Evolutionary conservation across 2,329 filamentous ascomycete genomes (phyloP).

Genomic region (Cordyceps cicadae): DNA sequence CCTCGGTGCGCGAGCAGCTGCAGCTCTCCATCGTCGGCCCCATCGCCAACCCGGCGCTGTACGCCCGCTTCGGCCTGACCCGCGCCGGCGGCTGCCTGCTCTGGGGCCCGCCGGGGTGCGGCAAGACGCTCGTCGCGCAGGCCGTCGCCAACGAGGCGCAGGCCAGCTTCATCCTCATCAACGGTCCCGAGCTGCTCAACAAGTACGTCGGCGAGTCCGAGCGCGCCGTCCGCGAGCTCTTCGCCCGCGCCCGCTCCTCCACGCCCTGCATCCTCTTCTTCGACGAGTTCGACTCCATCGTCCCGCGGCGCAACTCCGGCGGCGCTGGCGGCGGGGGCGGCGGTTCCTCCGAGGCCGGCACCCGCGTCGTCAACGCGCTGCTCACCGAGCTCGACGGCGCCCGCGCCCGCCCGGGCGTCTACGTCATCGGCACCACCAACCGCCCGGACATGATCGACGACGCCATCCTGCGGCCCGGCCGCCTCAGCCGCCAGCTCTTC

Average conservation of each 20-base stretch:
- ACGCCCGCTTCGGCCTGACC: constrained; percentile 67
- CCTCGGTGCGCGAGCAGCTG: constrained; percentile 71
- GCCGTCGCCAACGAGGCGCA: constrained; percentile 92
- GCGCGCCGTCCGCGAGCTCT: constrained; percentile 84
- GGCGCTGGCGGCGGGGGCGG: constrained; percentile 52
- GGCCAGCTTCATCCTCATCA: constrained; percentile 97
- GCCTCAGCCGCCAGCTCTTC: constrained; percentile 80
- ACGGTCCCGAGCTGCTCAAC: constrained; percentile 91
- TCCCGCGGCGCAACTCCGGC: constrained; percentile 70
- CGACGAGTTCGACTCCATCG: constrained; percentile 90
- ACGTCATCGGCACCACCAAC: constrained; percentile 92
- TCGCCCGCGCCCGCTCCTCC: constrained; percentile 75
- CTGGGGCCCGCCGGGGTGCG: constrained; percentile 94
- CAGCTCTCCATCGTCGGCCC: constrained; percentile 81
- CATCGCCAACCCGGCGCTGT: constrained; percentile 73
- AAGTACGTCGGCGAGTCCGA: constrained; percentile 98
- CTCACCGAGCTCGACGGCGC: constrained; percentile 91
- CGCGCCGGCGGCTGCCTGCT: constrained; percentile 82
- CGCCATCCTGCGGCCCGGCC: constrained; percentile 85
- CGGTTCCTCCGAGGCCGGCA: constrained; percentile 68
- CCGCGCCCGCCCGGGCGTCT: constrained; percentile 72
- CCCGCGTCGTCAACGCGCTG: constrained; percentile 87
- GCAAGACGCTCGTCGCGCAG: constrained; percentile 93
- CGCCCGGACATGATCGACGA: constrained; percentile 93
- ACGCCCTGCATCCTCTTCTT: constrained; percentile 96